Base-by-base conservation (phyloP, 768 basidiomycete genomes). In the Macrolepiota dolichaula region DNA sequence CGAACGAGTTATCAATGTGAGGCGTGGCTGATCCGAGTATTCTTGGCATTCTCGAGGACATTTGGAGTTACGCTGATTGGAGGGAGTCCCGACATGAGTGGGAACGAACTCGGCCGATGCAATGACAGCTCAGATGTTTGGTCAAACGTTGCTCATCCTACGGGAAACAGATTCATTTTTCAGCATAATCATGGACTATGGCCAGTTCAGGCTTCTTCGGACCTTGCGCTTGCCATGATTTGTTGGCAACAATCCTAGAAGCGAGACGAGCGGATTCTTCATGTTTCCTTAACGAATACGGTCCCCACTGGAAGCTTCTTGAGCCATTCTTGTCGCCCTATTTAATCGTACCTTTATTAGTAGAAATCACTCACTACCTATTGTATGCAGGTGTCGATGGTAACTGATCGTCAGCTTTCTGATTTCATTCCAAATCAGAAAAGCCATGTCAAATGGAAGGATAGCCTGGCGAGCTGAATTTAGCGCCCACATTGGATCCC, bases 351-450 rank as follows among this genome's bases (percentile, higher is more conserved):
- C 38, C 37, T 32, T 50, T 59, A 51, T 24, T 51, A n/a, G 36
- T 3, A 51, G 36, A n/a, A 51, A 46, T 58, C 50, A 27, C 57
- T 24, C 57, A 58, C 47, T 50, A 22, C 19, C 22, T 24, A 49
- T 37, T 22, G n/a, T n/a, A n/a, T 36, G 7, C 22, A 51, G 40
- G 15, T 15, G 51, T 52, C 25, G 59, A 17, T 38, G 53, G 38
- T 55, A 27, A 29, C 44, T 54, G 52, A 61, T 61, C 36, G 59
- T 49, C 59, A 61, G 12, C 17, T 36, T 59, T 60, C 51, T 60
- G 59, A 53, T 52, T 32, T 52, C n/a, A 17, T 46, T 49, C 59
- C 37, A 27, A 17, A 61, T 61, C 59, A 61, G 59, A 61, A 51
- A 35, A n/a, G n/a, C 35, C 35, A 38, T 53, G 51, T 60, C 53